Conservation (phyloP, 2,329 filamentous ascomycete genomes). For the Colletotrichum chlorophyti region DNA sequence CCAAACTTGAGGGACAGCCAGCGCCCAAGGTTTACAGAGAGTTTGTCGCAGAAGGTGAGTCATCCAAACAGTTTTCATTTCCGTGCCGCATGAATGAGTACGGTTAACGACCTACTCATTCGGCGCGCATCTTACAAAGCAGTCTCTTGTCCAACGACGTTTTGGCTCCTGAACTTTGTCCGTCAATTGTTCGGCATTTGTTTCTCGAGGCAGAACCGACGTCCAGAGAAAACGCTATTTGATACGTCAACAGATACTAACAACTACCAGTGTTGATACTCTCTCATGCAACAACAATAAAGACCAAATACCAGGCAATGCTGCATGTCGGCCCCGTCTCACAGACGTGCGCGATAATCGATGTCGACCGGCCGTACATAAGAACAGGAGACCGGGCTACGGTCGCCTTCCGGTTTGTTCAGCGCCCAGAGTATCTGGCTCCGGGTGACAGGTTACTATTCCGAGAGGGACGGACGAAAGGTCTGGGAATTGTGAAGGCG, state of each 20-base stretch:
- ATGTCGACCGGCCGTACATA: conserved; percentile 95
- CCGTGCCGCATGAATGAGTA: too few species aligned
- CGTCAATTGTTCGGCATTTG: too few species aligned
- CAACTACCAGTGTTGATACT: conserved; percentile 77
- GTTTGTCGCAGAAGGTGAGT: conserved; percentile 77
- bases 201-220: too few species aligned
- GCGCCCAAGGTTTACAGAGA: conserved; percentile 75
- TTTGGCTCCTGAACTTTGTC: too few species aligned
- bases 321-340: conserved; percentile 93
- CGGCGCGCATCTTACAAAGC: too few species aligned
- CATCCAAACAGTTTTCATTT: neutral
- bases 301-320: conserved; percentile 97
- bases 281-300: conserved; percentile 95
- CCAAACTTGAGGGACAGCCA: conserved; percentile 77
- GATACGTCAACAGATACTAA: too few species aligned
- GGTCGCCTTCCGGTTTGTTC: conserved; percentile 94
- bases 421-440: conserved; percentile 89
- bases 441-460: conserved; percentile 91
- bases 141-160: too few species aligned
- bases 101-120: too few species aligned
- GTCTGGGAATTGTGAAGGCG: conserved; percentile 90
- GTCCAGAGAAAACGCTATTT: too few species aligned
- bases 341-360: conserved; percentile 96
- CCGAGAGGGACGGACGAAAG: conserved; percentile 93
- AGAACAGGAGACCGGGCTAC: conserved; percentile 92